These are phyloP conservation scores for Rhododendron henanense DNA, from an alignment of 148 eudicot genomes.

Conservation along the genomic window DNA sequence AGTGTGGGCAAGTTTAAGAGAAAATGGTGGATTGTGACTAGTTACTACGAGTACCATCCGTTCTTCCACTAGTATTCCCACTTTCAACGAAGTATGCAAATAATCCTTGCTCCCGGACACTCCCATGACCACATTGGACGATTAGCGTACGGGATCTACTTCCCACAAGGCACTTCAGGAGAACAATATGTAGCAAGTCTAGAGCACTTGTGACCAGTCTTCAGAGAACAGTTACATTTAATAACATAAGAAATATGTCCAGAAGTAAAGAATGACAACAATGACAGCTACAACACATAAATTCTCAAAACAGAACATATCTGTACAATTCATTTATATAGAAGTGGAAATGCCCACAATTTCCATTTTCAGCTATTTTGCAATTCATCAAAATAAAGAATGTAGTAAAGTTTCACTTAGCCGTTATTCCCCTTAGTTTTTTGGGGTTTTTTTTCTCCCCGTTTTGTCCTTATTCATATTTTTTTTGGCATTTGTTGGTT, in stretches of 20 bases:
- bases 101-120: not conserved
- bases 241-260: not conserved
- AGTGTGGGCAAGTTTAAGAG: not conserved
- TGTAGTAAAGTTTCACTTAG: not conserved
- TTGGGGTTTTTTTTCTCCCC: no score
- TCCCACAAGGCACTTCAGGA: not conserved
- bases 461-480: no score
- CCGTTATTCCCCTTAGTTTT: no score
- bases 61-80: not conserved
- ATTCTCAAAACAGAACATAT: not conserved
- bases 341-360: not conserved
- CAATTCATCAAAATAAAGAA: not conserved
- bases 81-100: not conserved
- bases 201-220: not conserved
- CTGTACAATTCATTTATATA: not conserved
- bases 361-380: not conserved
- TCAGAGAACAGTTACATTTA: not conserved
- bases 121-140: not conserved
- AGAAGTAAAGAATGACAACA: not conserved
- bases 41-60: not conserved
- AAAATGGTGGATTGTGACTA: not conserved
- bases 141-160: not conserved
- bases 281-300: not conserved
- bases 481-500: no score
- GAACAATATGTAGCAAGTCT: not conserved